Conservation (phyloP, 1,284 basidiomycete genomes). For the Puccinia coronata region DNA sequence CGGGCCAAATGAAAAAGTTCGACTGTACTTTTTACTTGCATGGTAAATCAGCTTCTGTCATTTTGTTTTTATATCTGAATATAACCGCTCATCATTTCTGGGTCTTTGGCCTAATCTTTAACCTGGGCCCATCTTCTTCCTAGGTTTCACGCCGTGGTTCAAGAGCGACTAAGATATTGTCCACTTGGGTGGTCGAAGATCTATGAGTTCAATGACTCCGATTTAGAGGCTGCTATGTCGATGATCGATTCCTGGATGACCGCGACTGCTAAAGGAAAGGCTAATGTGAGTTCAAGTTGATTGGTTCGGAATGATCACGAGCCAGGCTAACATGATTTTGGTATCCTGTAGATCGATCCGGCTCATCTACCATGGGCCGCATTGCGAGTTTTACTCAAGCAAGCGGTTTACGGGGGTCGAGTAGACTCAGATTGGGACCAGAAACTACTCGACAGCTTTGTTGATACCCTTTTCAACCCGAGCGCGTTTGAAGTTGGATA, state of each 20-base stretch:
- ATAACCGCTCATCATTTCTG: neutral
- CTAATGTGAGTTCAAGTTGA: slow-evolving; percentile 66
- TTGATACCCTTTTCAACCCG: slow-evolving; percentile 81
- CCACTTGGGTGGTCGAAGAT: slow-evolving; percentile 92
- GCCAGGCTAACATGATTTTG: neutral
- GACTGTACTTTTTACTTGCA: slow-evolving; percentile 82
- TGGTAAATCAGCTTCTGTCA: slow-evolving; percentile 63
- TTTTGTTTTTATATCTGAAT: neutral
- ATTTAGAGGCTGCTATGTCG: slow-evolving; percentile 85
- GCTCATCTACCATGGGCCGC: slow-evolving; percentile 89
- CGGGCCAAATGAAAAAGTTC: slow-evolving; percentile 85
- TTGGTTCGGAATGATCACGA: neutral
- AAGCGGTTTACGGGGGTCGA: slow-evolving; percentile 90
- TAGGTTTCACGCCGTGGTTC: slow-evolving; percentile 85
- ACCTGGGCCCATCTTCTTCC: neutral
- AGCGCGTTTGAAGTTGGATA: slow-evolving; percentile 88
- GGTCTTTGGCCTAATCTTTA: neutral
- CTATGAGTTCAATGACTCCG: slow-evolving; percentile 97
- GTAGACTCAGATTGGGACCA: slow-evolving; percentile 90
- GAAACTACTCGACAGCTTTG: slow-evolving; percentile 82
- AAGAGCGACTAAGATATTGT: slow-evolving; percentile 89
- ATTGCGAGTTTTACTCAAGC: slow-evolving; percentile 82
- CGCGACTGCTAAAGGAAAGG: slow-evolving; percentile 75
- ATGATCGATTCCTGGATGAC: slow-evolving; percentile 88
- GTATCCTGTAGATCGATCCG: slow-evolving; percentile 65